These are phyloP conservation scores for Allantophomopsis lycopodina DNA, from an alignment of 2,329 filamentous ascomycete genomes.

Conservation along the genomic window DNA sequence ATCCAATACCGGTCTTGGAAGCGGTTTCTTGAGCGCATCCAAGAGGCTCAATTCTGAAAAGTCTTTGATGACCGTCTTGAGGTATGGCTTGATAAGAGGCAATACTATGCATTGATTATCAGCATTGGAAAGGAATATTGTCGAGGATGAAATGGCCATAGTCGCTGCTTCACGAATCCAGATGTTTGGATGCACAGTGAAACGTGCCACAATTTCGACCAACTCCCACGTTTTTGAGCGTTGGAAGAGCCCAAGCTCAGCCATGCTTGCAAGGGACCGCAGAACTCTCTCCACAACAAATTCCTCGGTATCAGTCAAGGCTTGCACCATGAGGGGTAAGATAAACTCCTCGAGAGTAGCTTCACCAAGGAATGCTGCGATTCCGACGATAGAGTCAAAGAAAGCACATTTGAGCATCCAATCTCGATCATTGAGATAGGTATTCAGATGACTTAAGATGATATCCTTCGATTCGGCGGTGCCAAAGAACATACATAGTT, in stretches of 20 bases:
- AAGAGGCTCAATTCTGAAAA: slow-evolving; percentile 64
- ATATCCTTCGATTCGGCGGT: slow-evolving; percentile 88
- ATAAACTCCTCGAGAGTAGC: slow-evolving; percentile 90
- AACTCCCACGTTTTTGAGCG: slow-evolving; percentile 78
- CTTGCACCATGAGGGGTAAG: slow-evolving; percentile 88
- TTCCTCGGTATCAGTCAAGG: slow-evolving; percentile 83
- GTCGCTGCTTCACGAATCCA: slow-evolving; percentile 90
- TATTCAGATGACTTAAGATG: slow-evolving; percentile 91
- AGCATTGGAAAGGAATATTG: slow-evolving; percentile 61
- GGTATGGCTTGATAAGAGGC: slow-evolving; percentile 67
- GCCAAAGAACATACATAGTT: slow-evolving; percentile 89
- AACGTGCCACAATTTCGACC: slow-evolving; percentile 68
- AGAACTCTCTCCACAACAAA: slow-evolving; percentile 87
- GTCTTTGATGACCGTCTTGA: slow-evolving; percentile 58
- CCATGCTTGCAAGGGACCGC: slow-evolving; percentile 77
- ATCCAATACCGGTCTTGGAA: slow-evolving; percentile 71
- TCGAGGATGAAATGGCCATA: slow-evolving; percentile 67
- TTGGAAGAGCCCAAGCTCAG: slow-evolving; percentile 76
- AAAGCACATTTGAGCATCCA: slow-evolving; percentile 97
- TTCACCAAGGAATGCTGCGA: slow-evolving; percentile 80
- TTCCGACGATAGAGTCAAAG: slow-evolving; percentile 88
- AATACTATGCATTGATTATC: slow-evolving; percentile 74
- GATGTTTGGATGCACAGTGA: slow-evolving; percentile 84
- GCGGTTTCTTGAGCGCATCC: slow-evolving; percentile 69
- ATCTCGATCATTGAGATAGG: slow-evolving; percentile 89